Evolutionary conservation across 2,329 filamentous ascomycete genomes (phyloP), one percentile per base, ranked within the genome.

Genomic region (Aureobasidium sp.): DNA sequence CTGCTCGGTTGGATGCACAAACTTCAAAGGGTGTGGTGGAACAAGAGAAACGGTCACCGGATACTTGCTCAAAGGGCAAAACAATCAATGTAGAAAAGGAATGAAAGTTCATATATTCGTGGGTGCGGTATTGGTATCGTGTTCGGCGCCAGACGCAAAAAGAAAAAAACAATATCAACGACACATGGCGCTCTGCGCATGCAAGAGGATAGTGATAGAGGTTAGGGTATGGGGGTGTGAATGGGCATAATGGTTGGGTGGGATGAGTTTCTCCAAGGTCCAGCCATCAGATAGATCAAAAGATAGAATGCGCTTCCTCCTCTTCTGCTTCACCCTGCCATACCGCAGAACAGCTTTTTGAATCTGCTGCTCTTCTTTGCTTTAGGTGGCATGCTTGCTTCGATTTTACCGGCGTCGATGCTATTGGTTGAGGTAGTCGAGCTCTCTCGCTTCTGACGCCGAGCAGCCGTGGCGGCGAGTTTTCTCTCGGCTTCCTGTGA

Each of bases 401-500:
- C 43, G 27, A 29, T 17, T n/a, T 58, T 58, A 35, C 38, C 38
- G 42, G 55, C 42, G 2, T 49, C 42, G 7, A 58, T 47, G 27
- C 55, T 58, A 38, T 58, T 58, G 31, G 55, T 23, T 5, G 55
- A 58, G 10, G 55, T 58, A 9, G 43, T 58, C 4, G 55, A 58
- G 43, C 33, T 58, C 6, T n/a, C 55, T 5, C 42, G 55, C 43
- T 58, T 58, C 17, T 58, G 42, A 2, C 53, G 53, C 27, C 38
- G 27, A 1, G 35, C 33, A 9, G 55, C 33, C 4, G 9, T 21
- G 21, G 42, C 29, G n/a, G 29, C 54, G 11, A 25, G 54, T 15
- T 45, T 57, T 10, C 19, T 17, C n/a, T 37, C 19, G 23, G 23
- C 13, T 35, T 31, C 51, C 17, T 31, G n/a, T 17, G 51, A 55